phyloP scores from a whole-genome alignment of 2,329 filamentous ascomycete genomes.

The Dactylellina cionopaga region DNA sequence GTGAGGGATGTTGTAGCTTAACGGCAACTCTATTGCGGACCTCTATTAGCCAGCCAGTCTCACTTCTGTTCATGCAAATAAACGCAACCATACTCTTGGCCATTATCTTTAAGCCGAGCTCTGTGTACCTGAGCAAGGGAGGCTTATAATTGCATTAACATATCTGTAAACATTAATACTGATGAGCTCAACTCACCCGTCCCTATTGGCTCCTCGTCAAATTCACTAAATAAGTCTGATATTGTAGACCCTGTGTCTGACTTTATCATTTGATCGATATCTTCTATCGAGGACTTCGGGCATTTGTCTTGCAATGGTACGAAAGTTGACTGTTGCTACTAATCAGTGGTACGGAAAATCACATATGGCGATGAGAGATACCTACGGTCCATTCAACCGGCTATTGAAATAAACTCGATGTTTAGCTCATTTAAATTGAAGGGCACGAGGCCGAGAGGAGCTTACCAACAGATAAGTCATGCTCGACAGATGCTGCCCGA shows the following conservation, averaged over 20 bases:
- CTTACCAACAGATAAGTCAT: conserved; percentile 56
- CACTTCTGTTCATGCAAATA: neutral
- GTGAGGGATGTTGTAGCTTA: conserved; percentile 90
- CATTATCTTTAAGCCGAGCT: conserved; percentile 81
- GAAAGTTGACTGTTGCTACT: conserved; percentile 70
- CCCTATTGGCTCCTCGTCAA: conserved; percentile 81
- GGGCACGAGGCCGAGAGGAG: neutral
- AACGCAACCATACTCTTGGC: conserved; percentile 69
- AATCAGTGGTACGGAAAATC: neutral
- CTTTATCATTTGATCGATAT: conserved; percentile 73
- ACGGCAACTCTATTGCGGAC: conserved; percentile 74
- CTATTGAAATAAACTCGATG: neutral
- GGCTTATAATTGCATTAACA: conserved; percentile 63
- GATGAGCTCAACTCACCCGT: conserved; percentile 63
- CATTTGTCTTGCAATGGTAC: conserved; percentile 96
- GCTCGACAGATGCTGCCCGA: conserved; percentile 83
- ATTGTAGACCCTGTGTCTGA: conserved; percentile 82
- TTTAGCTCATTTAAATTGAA: too few relatives aligned
- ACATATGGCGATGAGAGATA: neutral
- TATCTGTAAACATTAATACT: conserved; percentile 6
- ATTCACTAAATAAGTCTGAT: conserved; percentile 85
- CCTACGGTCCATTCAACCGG: conserved; percentile 57
- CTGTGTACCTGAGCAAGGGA: conserved; percentile 94
- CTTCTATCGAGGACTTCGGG: conserved; percentile 65
- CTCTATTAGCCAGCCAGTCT: neutral